Percentiles rank a stretch among this genome's conserved stretches.
These are phyloP conservation scores for Trypanosoma mega DNA, from an alignment of 208 protist species.

Conservation along the genomic window DNA sequence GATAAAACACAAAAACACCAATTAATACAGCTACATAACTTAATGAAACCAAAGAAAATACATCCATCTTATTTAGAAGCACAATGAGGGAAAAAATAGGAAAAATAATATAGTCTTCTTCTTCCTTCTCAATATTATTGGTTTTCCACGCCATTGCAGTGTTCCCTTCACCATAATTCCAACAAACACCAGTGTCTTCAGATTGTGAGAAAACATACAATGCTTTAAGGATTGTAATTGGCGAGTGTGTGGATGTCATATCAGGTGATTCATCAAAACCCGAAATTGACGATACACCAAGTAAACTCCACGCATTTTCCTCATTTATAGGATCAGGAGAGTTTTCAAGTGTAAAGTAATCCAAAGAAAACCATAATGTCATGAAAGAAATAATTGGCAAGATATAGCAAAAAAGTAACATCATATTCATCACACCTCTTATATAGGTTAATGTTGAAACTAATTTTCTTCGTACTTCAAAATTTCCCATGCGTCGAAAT, in stretches of 20 bases:
- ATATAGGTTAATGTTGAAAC: slow-evolving; percentile 12
- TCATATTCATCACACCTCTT: slow-evolving; percentile 12
- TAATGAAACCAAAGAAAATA: slow-evolving; percentile 1
- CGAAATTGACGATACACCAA: not conserved
- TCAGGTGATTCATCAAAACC: not conserved
- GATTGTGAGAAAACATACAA: slow-evolving; percentile 13
- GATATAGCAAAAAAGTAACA: slow-evolving; percentile 1
- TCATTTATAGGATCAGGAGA: slow-evolving; percentile 6
- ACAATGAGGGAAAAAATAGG: slow-evolving; percentile 21
- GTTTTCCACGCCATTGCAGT: not conserved
- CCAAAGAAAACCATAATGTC: slow-evolving; percentile 10
- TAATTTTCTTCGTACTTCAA: slow-evolving; percentile 1
- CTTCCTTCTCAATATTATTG: slow-evolving; percentile 6
- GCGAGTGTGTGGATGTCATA: not conserved
- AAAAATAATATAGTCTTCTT: slow-evolving; percentile 20
- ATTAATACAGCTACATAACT: slow-evolving; percentile 19
- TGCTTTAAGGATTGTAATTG: slow-evolving; percentile 20
- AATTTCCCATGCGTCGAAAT: not conserved
- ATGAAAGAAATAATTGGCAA: slow-evolving; percentile 17
- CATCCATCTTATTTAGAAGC: slow-evolving; percentile 26
- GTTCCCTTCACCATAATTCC: slow-evolving; percentile 17
- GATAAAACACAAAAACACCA: slow-evolving; percentile 3
- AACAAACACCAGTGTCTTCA: slow-evolving; percentile 7
- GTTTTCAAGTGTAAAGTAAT: slow-evolving; percentile 13
- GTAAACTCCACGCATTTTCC: slow-evolving; percentile 10